Base-by-base conservation (phyloP, 1,139 yeast genomes). In the Debaryomycetaceae sp. region DNA sequence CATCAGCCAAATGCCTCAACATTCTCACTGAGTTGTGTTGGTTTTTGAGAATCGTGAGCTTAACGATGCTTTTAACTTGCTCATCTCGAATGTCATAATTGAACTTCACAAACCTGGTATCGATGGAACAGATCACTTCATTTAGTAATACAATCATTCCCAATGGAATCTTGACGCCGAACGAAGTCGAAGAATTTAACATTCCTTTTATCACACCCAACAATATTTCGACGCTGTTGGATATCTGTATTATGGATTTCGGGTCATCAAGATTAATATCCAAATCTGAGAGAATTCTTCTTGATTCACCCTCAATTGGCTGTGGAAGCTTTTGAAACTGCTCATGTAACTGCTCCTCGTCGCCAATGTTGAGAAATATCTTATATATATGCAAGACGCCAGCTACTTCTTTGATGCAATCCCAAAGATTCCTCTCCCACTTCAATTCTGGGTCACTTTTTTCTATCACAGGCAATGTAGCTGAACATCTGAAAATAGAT, bases 71-170 rank as follows among this genome's bases (percentile, higher is more conserved):
- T 45, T 69, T 74, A 33, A 74, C 68, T 4, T 59, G 55, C 46
- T 77, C 82, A 51, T 79, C 80, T 47, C 83, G 72, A 39, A 85
- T 60, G 45, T 84, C 89, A 41, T 76, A 72, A 53, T 75, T 81
- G 54, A 83, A 73, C 1, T 81, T 71, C 35, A 81, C 63, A 49
- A 77, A 81, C 43, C 72, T 76, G 11, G 76, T 65, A 51, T 83
- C 81, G 44, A 85, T 63, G 23, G 82, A 72, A 45, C 80, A 62
- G 8, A 83, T 56, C 3, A 78, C 59, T 54, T 83, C 87, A 34
- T 72, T 67, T 38, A 81, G 49, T 7, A 68, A 59, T 7, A 83
- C 57, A 2, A 83, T 56, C 41, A 67, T 58, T 1, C 89, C 89
- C 29, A 85, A 51, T 3, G 93, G 90, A n/a, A 78, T 65, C 38